These are phyloP conservation scores for Zopfia rhizophila DNA, from an alignment of 2,329 filamentous ascomycete species.

Conservation along the genomic window DNA sequence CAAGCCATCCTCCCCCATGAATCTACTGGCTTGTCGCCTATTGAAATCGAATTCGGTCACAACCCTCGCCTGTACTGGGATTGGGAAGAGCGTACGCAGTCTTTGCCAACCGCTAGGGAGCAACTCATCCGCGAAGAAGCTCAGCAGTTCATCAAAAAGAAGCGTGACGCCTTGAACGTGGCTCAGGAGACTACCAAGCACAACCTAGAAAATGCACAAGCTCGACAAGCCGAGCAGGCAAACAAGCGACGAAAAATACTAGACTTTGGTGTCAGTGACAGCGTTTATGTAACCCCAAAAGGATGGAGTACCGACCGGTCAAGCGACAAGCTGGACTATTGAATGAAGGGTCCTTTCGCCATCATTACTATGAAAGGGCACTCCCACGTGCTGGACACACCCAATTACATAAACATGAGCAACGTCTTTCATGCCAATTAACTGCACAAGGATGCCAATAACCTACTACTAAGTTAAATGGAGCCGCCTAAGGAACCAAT, in stretches of 20 bases:
- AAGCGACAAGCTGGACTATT: slow-evolving; percentile 52
- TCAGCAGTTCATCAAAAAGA: neutral
- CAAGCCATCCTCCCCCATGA: slow-evolving; percentile 1
- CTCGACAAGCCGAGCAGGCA: too few species aligned
- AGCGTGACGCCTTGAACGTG: neutral
- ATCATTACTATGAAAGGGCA: too few species aligned
- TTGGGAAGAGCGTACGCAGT: neutral
- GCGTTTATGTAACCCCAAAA: neutral
- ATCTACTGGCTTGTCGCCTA: neutral
- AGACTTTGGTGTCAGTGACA: slow-evolving; percentile 2
- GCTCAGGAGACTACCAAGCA: too few species aligned
- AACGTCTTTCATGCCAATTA: too few species aligned
- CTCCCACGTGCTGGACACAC: too few species aligned
- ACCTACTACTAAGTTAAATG: too few species aligned
- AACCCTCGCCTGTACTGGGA: slow-evolving; percentile 1
- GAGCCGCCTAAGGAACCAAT: too few species aligned
- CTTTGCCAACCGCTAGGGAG: neutral
- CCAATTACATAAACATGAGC: too few species aligned
- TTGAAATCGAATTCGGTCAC: slow-evolving; percentile 2
- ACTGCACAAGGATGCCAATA: too few species aligned
- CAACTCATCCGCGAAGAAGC: neutral
- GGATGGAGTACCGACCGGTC: slow-evolving; percentile 18
- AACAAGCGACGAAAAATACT: too few species aligned
- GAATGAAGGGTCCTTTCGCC: too few species aligned
- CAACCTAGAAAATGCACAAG: too few species aligned